Base-by-base conservation (phyloP, 2,329 filamentous ascomycete species). In the Dactylellina drechsleri region DNA sequence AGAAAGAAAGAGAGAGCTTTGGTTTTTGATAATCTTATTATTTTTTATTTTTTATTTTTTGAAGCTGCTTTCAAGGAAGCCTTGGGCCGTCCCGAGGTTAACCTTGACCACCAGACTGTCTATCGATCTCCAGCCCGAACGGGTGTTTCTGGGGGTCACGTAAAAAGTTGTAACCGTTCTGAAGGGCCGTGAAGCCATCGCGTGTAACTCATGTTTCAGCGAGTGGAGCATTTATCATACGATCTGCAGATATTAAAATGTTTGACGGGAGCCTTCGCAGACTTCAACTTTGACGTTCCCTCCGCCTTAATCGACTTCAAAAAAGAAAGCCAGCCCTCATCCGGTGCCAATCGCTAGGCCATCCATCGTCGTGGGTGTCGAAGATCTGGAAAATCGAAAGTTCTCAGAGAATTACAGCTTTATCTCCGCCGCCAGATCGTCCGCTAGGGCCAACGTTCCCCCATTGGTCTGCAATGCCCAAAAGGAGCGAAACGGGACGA, bases 371-470 rank as follows among this genome's bases (percentile, higher is more conserved):
- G 64, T 52, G 45, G 62, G 64, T 56, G 45, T 54, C 18, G 12
- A 16, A 50, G 45, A 23, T 23, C 8, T 50, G 12, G 40, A 58
- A 31, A 60, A 54, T 41, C 49, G 53, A 45, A 65, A 59, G 49
- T 47, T 13, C 66, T 64, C n/a, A 47, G 23, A 43, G 28, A 43
- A 43, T 13, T 36, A 28, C 15, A 4, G 45, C 31, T 62, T 66
- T 74, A 74, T 74, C 70, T 74, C 70, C 70, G 70, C 56, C 20
- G 36, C 62, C 50, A 66, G 70, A 74, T 74, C 61, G 57, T n/a
- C 70, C 61, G 50, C 62, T 66, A 67, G 62, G 70, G 56, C 41
- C 26, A 74, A 67, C 40, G 59, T 74, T 67, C 40, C 70, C 66
- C 70, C 70, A 74, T 74, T 62, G 62, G 70, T 8, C 47, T 31